Evolutionary conservation across 768 basidiomycete species (phyloP).

Genomic region (Daedalea quercina): DNA sequence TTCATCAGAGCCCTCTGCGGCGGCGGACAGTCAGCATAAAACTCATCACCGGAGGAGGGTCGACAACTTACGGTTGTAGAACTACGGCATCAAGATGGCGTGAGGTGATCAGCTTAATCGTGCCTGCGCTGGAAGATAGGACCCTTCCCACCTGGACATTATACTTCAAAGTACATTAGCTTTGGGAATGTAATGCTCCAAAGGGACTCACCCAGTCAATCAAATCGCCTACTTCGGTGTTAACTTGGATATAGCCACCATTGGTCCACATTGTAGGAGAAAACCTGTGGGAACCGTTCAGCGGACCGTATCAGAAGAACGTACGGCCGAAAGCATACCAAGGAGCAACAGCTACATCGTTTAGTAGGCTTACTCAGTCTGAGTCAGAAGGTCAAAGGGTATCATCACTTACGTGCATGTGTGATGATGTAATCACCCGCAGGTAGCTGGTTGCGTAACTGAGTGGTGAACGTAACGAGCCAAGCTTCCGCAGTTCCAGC

Average conservation of each 20-base stretch:
- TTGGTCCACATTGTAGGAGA: slow-evolving; percentile 27
- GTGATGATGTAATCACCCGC: slow-evolving; percentile 29
- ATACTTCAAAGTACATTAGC: slow-evolving; percentile 24
- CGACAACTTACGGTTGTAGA: background rate
- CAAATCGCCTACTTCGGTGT: slow-evolving; percentile 32
- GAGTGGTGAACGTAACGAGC: slow-evolving; percentile 31
- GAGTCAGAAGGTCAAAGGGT: background rate
- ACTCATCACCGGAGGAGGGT: background rate
- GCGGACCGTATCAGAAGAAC: too few species aligned
- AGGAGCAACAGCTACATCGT: slow-evolving; percentile 33
- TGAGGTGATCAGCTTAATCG: background rate
- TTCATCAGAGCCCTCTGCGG: slow-evolving; percentile 50
- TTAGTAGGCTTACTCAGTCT: background rate
- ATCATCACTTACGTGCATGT: slow-evolving; percentile 25
- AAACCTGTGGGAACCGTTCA: slow-evolving; percentile 26
- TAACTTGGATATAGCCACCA: slow-evolving; percentile 34
- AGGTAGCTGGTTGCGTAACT: slow-evolving; percentile 30
- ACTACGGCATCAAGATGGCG: background rate
- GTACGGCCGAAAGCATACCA: slow-evolving; percentile 21
- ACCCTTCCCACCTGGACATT: slow-evolving; percentile 30
- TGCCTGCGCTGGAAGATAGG: too few species aligned
- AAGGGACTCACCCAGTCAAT: slow-evolving; percentile 34
- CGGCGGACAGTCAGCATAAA: background rate
- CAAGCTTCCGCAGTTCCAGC: slow-evolving; percentile 44
- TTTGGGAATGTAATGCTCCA: background rate